Percentiles rank a stretch among this genome's conserved stretches.
phyloP scores from a whole-genome alignment of 805 yeast species.

The Cyberlindnera amylophila region DNA sequence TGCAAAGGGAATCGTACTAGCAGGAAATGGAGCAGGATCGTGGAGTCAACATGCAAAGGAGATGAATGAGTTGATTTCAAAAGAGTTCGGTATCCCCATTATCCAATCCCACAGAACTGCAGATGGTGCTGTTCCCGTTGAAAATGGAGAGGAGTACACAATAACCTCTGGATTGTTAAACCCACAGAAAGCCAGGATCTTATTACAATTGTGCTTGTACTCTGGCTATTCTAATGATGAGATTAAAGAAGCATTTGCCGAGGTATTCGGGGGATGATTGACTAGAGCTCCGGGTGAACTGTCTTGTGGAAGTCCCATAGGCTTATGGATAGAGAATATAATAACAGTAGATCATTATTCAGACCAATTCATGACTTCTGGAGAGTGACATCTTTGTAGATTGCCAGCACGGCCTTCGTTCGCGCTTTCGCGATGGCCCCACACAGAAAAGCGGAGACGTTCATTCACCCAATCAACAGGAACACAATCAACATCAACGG shows the following conservation, averaged over 20 bases:
- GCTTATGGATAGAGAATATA: no score
- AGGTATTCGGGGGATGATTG: no score
- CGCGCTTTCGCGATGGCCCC: constrained; percentile 3
- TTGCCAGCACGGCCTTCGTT: no score
- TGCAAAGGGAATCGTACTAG: constrained; percentile 54
- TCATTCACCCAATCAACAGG: neutral
- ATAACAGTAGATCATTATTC: no score
- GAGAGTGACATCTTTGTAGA: no score
- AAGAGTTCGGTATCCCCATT: constrained; percentile 42
- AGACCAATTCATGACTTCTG: no score
- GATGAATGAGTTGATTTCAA: constrained; percentile 39
- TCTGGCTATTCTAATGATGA: constrained; percentile 30
- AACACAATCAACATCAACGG: neutral
- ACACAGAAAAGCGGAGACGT: neutral
- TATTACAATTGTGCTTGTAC: constrained; percentile 49
- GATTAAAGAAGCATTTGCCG: constrained; percentile 26
- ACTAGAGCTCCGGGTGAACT: no score
- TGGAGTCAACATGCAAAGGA: constrained; percentile 36
- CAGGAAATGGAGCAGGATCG: constrained; percentile 70
- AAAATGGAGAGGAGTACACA: constrained; percentile 34
- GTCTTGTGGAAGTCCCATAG: no score
- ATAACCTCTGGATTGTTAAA: constrained; percentile 59
- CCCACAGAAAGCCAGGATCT: constrained; percentile 59
- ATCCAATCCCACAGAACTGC: constrained; percentile 58
- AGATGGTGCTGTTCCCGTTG: constrained; percentile 64